These are phyloP conservation scores for Raphanus hybrid DNA, from an alignment of 441 rosid species.

Conservation along the genomic window DNA sequence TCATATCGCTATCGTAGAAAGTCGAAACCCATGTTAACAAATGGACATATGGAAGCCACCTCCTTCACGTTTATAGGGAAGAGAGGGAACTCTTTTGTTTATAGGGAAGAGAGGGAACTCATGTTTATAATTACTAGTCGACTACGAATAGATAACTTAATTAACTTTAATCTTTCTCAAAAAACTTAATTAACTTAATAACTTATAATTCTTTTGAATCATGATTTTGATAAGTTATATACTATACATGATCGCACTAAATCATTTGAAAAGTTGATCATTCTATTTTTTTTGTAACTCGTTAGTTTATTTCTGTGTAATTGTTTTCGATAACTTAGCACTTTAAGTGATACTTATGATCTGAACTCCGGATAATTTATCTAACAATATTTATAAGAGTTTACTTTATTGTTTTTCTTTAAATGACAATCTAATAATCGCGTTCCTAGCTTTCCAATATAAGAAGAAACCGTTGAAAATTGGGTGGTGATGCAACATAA, in stretches of 20 bases:
- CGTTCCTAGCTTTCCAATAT: not conserved
- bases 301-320: not conserved
- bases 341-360: not conserved
- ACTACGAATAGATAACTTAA: not conserved
- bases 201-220: not conserved
- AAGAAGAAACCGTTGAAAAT: not conserved
- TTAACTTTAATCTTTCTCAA: too few relatives aligned
- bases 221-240: not conserved
- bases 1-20: not conserved
- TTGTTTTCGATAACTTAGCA: not conserved
- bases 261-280: not conserved
- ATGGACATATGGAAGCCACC: not conserved
- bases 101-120: not conserved
- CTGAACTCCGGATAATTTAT: not conserved
- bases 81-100: not conserved
- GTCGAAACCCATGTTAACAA: not conserved
- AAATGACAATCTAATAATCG: not conserved
- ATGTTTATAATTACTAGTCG: not conserved
- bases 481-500: constrained; percentile 20
- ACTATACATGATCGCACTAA: not conserved
- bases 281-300: not conserved
- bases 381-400: not conserved
- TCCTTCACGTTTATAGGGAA: not conserved
- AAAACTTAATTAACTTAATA: not conserved
- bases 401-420: not conserved